These are phyloP conservation scores for Ophiostoma sp. DNA, from an alignment of 2,329 filamentous ascomycete genomes.

Conservation along the genomic window DNA sequence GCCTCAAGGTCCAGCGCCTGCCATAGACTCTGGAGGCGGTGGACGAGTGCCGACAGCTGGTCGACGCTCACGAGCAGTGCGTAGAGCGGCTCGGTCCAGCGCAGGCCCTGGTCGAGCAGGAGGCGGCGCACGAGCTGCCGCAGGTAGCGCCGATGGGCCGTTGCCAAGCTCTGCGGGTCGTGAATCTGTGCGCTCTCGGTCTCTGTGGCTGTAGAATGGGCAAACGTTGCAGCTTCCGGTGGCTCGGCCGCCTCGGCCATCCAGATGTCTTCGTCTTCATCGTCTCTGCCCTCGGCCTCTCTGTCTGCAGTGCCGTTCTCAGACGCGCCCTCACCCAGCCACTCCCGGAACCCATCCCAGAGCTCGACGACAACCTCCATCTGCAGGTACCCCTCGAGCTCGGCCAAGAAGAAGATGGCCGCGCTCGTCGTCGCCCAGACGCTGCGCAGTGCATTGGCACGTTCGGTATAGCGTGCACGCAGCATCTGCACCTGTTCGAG, in stretches of 20 bases:
- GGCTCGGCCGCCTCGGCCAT: conserved; percentile 29
- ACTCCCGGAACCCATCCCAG: conserved; percentile 72
- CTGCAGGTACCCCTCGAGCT: conserved; percentile 83
- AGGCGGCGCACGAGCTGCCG: conserved; percentile 60
- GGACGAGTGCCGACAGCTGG: conserved; percentile 69
- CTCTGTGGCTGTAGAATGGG: conserved; percentile 21
- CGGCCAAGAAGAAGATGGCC: conserved; percentile 81
- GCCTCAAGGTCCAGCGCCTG: conserved; percentile 72
- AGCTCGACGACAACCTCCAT: conserved; percentile 78
- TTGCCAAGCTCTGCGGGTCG: conserved; percentile 78
- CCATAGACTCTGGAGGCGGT: conserved; percentile 71
- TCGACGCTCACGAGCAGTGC: conserved; percentile 69
- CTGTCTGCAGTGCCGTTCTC: background rate
- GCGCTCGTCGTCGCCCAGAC: conserved; percentile 88
- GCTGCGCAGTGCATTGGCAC: conserved; percentile 65
- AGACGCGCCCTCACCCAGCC: conserved; percentile 50
- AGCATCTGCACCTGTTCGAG: conserved; percentile 46
- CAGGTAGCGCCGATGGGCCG: conserved; percentile 74
- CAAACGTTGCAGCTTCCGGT: conserved; percentile 23
- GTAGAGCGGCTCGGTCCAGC: conserved; percentile 61
- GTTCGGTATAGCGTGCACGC: conserved; percentile 57
- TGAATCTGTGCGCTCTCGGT: conserved; percentile 29
- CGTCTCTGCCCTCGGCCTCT: conserved; percentile 24
- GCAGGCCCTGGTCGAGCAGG: conserved; percentile 53
- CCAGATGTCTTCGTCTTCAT: conserved; percentile 41